Evolutionary conservation across 306 rosid species (phyloP), one percentile per base, ranked within the genome.

Genomic region (Cicer arietinum): DNA sequence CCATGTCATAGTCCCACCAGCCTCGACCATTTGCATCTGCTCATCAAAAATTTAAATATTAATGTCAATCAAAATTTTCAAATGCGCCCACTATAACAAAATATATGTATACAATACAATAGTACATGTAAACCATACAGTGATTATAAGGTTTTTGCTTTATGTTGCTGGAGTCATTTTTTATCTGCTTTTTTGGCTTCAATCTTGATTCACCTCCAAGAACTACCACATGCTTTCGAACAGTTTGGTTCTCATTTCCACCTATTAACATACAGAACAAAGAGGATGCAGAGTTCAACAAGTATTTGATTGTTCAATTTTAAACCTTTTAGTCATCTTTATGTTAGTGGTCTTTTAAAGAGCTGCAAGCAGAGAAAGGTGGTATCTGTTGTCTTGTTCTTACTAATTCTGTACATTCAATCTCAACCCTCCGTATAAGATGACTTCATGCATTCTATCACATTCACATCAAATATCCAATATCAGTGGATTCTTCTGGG

Each of bases 1-100:
- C 98, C 97, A 87, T 90, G 82, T 90, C 78, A 60, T 79, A 62
- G 85, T 91, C 96, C 98, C 98, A 94, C 91, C 92, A 91, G 50
- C 98, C 98, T 12, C 84, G 11, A n/a, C 98, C 98, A 75, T 90
- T 88, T 67, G 87, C 88, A 87, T 94, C 96, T 94, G 89, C 60
- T 11, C 74, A 22, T 60, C 0, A 61, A 78, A 54, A 54, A 71
- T 37, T 50, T 47, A 48, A 59, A 71, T 1, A 60, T 69, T 72
- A 53, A 79, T 69, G 59, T 56, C 16, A 43, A 39, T 5, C 10
- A 39, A 18, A 81, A 22, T 18, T 71, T 59, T 57, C 73, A 42
- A 46, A 77, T 10, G 5, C 18, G 25, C 53, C 18, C 30, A 18
- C 53, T 59, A 37, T 10, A 16, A 50, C 47, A 57, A 46, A 77